Evolutionary conservation across 495 filamentous ascomycete species (phyloP).

Genomic region (Annulohypoxylon nitens): DNA sequence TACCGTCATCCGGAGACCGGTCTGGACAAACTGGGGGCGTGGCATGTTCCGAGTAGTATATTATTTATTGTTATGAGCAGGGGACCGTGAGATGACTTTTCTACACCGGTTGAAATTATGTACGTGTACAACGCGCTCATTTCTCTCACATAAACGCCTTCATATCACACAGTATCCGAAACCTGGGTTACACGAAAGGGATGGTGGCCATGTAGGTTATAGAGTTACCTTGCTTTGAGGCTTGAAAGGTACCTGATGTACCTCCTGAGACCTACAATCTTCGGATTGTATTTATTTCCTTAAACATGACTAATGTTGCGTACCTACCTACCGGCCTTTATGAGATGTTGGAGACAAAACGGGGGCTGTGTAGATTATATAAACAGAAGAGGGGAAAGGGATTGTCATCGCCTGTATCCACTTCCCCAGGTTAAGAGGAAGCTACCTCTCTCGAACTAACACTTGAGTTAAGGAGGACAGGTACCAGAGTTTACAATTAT

Average conservation of each 20-base stretch:
- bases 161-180: not conserved
- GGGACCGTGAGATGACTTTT: not conserved
- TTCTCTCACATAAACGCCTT: not conserved
- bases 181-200: not conserved
- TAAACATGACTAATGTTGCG: not conserved
- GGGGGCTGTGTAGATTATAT: not conserved
- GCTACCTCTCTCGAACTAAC: not conserved
- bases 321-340: not conserved
- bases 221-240: not conserved
- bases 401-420: not conserved
- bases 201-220: not conserved
- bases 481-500: conserved; percentile 6
- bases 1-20: not conserved
- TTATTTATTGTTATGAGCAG: not conserved
- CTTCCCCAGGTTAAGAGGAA: not conserved
- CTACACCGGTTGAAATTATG: not conserved
- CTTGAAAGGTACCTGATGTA: not conserved
- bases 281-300: not conserved
- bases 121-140: not conserved
- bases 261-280: not conserved
- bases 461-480: not conserved
- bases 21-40: not conserved
- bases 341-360: not conserved
- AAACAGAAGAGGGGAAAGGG: conserved; percentile 33
- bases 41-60: not conserved